These are phyloP conservation scores for Thecaphora frezii DNA, from an alignment of 1,284 basidiomycete species.

Conservation along the genomic window DNA sequence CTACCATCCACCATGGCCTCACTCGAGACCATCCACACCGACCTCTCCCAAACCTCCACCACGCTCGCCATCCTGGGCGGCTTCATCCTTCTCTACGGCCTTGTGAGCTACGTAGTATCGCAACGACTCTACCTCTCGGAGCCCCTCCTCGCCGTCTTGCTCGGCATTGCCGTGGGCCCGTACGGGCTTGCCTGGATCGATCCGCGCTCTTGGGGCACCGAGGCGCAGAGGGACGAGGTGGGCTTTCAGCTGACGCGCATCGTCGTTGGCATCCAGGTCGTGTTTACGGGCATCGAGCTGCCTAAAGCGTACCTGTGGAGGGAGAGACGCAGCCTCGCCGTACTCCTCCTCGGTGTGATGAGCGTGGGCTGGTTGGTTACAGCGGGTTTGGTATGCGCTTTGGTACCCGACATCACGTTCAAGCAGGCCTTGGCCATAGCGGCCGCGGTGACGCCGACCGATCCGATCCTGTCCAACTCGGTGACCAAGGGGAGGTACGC, in stretches of 20 bases:
- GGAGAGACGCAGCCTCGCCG: conserved; percentile 52
- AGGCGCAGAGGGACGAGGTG: conserved; percentile 46
- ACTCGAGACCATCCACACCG: no score
- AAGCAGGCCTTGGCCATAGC: conserved; percentile 60
- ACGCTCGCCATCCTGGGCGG: conserved; percentile 50
- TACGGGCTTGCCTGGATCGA: conserved; percentile 56
- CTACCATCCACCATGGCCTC: no score
- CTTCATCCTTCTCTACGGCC: conserved; percentile 56
- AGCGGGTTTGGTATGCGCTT: conserved; percentile 56
- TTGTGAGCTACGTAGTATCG: conserved; percentile 52
- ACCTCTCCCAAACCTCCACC: conserved; percentile 50
- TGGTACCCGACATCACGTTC: conserved; percentile 58
- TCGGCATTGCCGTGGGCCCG: conserved; percentile 54
- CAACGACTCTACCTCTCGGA: conserved; percentile 55
- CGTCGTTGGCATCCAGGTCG: conserved; percentile 56
- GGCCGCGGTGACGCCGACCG: conserved; percentile 61
- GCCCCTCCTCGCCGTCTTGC: conserved; percentile 51
- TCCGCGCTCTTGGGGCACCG: conserved; percentile 44
- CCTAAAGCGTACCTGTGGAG: conserved; percentile 57
- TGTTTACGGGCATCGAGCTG: conserved; percentile 61
- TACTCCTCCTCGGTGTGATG: conserved; percentile 60
- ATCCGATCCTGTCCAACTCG: conserved; percentile 59
- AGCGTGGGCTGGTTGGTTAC: conserved; percentile 60
- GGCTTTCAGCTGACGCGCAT: conserved; percentile 60
- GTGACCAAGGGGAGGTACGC: conserved; percentile 60